Base-by-base conservation (phyloP, 2,329 filamentous ascomycete species). In the Botryotinia globosa region DNA sequence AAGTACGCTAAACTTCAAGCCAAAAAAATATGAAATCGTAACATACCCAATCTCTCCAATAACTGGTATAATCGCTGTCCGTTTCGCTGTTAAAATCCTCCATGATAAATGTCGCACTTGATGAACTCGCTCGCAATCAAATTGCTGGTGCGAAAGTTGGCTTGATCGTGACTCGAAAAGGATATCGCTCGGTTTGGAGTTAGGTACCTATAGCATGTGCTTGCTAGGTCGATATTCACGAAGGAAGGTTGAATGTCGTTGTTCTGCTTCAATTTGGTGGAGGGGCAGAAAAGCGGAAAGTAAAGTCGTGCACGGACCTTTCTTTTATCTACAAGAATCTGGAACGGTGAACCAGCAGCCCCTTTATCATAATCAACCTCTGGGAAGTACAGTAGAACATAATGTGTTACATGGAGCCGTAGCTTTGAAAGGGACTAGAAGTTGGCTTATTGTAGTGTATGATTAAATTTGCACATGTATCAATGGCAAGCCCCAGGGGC, bases 41-140 rank as follows among this genome's bases (percentile, higher is more conserved):
- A 72, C 93, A 85, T 86, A 98, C 96, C 96, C 96, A 99, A 85
- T 99, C 96, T 82, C 95, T 88, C 96, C 96, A 99, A 83, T 98
- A 99, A 84, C 94, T 98, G 66, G 96, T 98, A 82, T 98, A 99
- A 85, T 99, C 96, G 83, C 94, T 98, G 82, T 99, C 96, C 20
- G 94, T 97, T 83, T 99, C 96, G 81, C 94, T 98, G 77, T 94
- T 94, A 83, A 96, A 98, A 84, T 98, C 95, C 82, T 98, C 96
- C 96, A 98, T 98, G 79, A 70, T 78, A 71, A 66, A 51, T 74
- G 73, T 71, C 73, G 75, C 39, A 56, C 51, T 29, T 29, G 16
- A 32, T 56, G 51, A n/a, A 42, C 25, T 39, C 25, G 32, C 8
- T 39, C 12, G 59, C n/a, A 39, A 18, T n/a, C 25, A 61, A 62